Evolutionary conservation across 2,329 filamentous ascomycete species (phyloP).

Genomic region (Sclerotinia nivalis): DNA sequence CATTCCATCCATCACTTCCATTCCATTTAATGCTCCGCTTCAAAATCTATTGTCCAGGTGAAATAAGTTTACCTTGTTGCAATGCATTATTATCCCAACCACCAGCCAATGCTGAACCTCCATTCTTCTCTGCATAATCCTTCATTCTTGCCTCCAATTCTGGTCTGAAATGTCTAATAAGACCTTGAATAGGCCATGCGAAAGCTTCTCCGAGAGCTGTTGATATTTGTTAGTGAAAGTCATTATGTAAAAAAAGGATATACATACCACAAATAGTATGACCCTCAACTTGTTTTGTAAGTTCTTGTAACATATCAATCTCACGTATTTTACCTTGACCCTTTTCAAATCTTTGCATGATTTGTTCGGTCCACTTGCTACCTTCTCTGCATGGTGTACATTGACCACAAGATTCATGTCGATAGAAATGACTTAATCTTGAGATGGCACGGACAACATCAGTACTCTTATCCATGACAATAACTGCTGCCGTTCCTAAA

Average conservation of each 20-base stretch:
- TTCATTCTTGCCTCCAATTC: slow-evolving; percentile 91
- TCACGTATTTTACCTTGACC: slow-evolving; percentile 85
- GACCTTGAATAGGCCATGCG: slow-evolving; percentile 95
- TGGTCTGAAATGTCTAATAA: slow-evolving; percentile 97
- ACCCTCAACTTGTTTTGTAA: slow-evolving; percentile 98
- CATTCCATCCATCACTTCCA: slow-evolving; percentile 11
- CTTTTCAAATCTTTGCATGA: slow-evolving; percentile 95
- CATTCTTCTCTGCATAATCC: slow-evolving; percentile 71
- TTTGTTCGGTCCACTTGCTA: slow-evolving; percentile 98
- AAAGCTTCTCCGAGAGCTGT: slow-evolving; percentile 92
- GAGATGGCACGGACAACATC: slow-evolving; percentile 94
- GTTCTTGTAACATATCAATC: slow-evolving; percentile 99
- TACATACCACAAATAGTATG: slow-evolving; percentile 93
- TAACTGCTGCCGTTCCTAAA: slow-evolving; percentile 94
- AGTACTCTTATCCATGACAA: slow-evolving; percentile 98
- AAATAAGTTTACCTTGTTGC: slow-evolving; percentile 78
- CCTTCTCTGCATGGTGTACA: slow-evolving; percentile 99
- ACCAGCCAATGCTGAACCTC: slow-evolving; percentile 76
- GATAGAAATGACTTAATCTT: slow-evolving; percentile 93
- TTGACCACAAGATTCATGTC: slow-evolving; percentile 97
- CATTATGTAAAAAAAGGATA: not conserved
- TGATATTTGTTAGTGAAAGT: slow-evolving; percentile 26
- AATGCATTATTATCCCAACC: slow-evolving; percentile 79
- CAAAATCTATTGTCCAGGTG: slow-evolving; percentile 79
- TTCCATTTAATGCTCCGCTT: slow-evolving; percentile 20